Percentiles rank a stretch among this genome's conserved stretches.
Conservation (phyloP, 202 grass and related monocot species). For the Elaeis oleifera region DNA sequence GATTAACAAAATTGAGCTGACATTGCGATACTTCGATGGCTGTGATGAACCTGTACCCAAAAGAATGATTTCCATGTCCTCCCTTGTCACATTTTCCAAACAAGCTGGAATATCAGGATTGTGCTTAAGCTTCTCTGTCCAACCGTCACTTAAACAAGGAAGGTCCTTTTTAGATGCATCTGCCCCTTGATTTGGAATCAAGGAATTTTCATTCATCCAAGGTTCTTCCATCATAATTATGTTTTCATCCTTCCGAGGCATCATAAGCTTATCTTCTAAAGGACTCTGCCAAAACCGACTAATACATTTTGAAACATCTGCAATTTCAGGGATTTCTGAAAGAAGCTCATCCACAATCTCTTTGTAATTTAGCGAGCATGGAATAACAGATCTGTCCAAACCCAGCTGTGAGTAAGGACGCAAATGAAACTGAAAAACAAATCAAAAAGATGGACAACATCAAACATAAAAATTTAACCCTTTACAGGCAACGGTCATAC, state of each 20-base stretch:
- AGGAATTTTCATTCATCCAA: constrained; percentile 49
- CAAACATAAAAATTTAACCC: too few species aligned
- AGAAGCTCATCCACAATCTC: constrained; percentile 72
- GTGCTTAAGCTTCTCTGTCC: constrained; percentile 33
- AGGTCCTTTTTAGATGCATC: constrained; percentile 31
- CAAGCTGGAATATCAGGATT: constrained; percentile 43
- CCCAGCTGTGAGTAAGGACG: constrained; percentile 77
- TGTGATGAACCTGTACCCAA: constrained; percentile 91
- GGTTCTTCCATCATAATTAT: constrained; percentile 59
- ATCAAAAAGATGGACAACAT: constrained; percentile 3
- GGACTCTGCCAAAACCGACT: constrained; percentile 43
- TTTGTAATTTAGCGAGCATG: constrained; percentile 39
- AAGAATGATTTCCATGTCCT: constrained; percentile 92
- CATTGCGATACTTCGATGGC: constrained; percentile 91
- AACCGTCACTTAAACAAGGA: constrained; percentile 30
- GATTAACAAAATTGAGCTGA: constrained; percentile 85
- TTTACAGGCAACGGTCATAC: too few species aligned
- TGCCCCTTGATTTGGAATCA: constrained; percentile 23
- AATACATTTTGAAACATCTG: constrained; percentile 54
- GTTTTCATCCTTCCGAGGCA: constrained; percentile 27
- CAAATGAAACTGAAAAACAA: constrained; percentile 66
- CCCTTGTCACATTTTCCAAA: constrained; percentile 56
- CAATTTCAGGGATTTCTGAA: constrained; percentile 67
- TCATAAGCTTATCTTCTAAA: constrained; percentile 19
- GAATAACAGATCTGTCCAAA: constrained; percentile 72